Conservation (phyloP, 2,329 filamentous ascomycete species). For the Aspergillus niger region DNA sequence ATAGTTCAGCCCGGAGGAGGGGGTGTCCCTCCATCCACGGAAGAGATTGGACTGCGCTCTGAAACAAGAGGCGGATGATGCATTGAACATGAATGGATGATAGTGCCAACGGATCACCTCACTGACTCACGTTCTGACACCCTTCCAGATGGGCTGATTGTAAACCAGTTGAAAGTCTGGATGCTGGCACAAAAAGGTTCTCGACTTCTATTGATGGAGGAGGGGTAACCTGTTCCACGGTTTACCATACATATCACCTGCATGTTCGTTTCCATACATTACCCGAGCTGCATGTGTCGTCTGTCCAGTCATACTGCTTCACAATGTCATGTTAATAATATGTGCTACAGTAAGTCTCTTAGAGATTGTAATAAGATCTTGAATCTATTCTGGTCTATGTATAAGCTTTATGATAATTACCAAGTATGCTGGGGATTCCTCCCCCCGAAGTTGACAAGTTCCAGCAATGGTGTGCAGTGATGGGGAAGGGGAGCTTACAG, state of each 20-base stretch:
- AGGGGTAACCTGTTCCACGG: not conserved
- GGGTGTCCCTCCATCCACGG: not conserved
- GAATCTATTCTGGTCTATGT: too few species aligned
- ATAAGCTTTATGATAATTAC: too few species aligned
- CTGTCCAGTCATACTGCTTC: too few species aligned
- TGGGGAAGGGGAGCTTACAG: not conserved
- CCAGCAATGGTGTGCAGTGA: not conserved
- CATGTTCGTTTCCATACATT: not conserved
- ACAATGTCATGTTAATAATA: not conserved
- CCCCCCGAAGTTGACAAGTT: too few species aligned
- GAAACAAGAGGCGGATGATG: not conserved
- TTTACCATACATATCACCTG: not conserved
- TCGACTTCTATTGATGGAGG: not conserved
- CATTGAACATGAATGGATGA: not conserved
- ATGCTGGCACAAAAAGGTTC: not conserved
- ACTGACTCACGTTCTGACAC: not conserved
- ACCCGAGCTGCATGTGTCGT: not conserved
- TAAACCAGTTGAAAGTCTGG: not conserved
- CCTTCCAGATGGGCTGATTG: not conserved
- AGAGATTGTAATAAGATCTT: too few species aligned
- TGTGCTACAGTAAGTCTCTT: not conserved
- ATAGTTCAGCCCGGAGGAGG: slow-evolving; percentile 6
- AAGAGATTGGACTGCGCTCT: not conserved
- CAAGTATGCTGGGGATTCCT: too few species aligned
- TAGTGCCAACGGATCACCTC: not conserved